phyloP scores from a whole-genome alignment of 1,139 yeast genomes.

The Candida tropicalis region DNA sequence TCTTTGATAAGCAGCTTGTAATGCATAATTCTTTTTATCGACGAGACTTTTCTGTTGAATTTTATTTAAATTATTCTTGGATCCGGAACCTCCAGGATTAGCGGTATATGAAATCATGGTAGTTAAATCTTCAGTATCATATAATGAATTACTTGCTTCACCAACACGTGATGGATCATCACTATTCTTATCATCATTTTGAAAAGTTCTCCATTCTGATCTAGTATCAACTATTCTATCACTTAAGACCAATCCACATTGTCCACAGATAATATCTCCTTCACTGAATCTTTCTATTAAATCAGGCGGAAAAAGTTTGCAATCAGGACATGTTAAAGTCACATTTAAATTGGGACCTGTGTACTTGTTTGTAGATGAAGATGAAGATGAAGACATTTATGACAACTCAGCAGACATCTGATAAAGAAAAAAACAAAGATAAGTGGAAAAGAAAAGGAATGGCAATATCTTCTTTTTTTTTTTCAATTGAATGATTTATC shows the following conservation, averaged over 20 bases:
- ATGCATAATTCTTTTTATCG: conserved; percentile 82
- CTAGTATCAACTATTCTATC: conserved; percentile 92
- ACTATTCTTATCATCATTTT: conserved; percentile 95
- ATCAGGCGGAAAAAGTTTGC: conserved; percentile 93
- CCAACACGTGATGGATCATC: conserved; percentile 99
- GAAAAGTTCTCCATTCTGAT: conserved; percentile 97
- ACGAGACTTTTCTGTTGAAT: conserved; percentile 84
- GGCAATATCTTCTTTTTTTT: too few species aligned
- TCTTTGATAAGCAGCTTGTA: conserved; percentile 85
- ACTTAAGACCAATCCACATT: conserved; percentile 91
- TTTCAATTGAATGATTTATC: too few species aligned
- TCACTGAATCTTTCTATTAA: conserved; percentile 91
- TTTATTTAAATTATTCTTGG: conserved; percentile 78
- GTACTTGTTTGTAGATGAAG: conserved; percentile 26
- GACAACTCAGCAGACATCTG: not conserved
- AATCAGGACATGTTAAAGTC: conserved; percentile 90
- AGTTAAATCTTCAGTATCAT: conserved; percentile 88
- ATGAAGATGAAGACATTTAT: conserved; percentile 3
- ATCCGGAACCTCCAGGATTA: conserved; percentile 56
- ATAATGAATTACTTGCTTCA: conserved; percentile 91
- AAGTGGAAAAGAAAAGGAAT: not conserved
- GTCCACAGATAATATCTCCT: conserved; percentile 96
- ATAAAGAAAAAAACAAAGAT: not conserved
- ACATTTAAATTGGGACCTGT: conserved; percentile 79
- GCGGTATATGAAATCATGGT: conserved; percentile 88